Percentiles rank a stretch among this genome's conserved stretches.
Evolutionary conservation across 2,329 filamentous ascomycete genomes (phyloP).

Genomic region (Talaromyces sp.): DNA sequence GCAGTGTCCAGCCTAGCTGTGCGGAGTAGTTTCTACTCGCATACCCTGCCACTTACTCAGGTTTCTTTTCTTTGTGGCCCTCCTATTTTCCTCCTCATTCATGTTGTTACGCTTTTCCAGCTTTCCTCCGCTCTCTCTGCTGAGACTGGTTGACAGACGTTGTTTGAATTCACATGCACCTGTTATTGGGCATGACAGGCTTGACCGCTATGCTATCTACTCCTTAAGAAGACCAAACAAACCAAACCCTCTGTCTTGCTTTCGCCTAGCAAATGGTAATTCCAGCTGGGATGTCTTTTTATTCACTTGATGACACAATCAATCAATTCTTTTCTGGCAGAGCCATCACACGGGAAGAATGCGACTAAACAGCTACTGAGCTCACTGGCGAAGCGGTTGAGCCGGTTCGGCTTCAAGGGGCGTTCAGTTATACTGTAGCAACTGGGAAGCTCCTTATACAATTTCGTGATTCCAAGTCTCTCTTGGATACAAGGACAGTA

Average conservation of each 20-base stretch:
- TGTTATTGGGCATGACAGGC: background rate
- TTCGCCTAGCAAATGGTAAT: background rate
- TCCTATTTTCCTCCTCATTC: too few relatives aligned
- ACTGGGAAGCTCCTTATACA: conserved; percentile 7
- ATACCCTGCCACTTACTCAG: too few relatives aligned
- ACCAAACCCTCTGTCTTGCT: too few relatives aligned
- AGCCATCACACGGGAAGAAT: conserved; percentile 16
- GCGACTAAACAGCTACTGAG: conserved; percentile 13
- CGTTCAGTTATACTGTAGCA: conserved; percentile 3
- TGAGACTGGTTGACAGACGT: background rate
- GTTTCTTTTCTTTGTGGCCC: too few relatives aligned
- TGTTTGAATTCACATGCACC: background rate
- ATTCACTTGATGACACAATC: conserved; percentile 12
- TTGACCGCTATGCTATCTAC: background rate
- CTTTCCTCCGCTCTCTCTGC: background rate
- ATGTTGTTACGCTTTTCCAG: too few relatives aligned
- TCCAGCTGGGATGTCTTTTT: background rate
- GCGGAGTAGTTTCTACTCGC: too few relatives aligned
- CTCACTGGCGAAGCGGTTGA: conserved; percentile 7
- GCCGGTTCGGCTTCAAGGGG: conserved; percentile 16
- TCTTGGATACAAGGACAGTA: conserved; percentile 11
- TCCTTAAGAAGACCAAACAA: too few relatives aligned
- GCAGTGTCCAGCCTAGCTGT: too few relatives aligned
- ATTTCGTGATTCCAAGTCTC: conserved; percentile 14
- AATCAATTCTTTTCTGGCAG: conserved; percentile 15